Conservation (phyloP, 768 basidiomycete genomes). For the Cyclocybe aegerita region DNA sequence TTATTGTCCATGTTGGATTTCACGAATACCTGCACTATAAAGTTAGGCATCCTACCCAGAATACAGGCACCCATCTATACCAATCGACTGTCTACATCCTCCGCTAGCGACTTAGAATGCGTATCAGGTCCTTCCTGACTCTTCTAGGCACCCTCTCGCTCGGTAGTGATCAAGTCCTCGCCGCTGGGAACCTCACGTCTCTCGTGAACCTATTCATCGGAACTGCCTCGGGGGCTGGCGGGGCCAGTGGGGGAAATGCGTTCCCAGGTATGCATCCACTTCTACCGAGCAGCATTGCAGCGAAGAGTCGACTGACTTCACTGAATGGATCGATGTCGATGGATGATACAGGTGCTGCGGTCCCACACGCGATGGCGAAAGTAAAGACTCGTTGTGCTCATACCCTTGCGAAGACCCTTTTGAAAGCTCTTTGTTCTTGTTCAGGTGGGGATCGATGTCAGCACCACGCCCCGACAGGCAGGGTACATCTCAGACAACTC, state of each 20-base stretch:
- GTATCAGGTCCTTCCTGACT: background rate
- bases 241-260: constrained; percentile 46
- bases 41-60: too few species aligned
- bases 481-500: constrained; percentile 50
- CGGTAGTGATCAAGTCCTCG: background rate
- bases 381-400: constrained; percentile 16
- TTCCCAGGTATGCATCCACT: constrained; percentile 38
- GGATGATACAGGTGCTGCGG: constrained; percentile 32
- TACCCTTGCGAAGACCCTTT: background rate
- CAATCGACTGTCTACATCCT: too few species aligned
- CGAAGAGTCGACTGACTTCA: background rate
- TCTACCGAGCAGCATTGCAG: too few species aligned
- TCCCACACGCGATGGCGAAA: constrained; percentile 56
- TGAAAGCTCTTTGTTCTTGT: background rate
- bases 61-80: too few species aligned
- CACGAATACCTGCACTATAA: too few species aligned
- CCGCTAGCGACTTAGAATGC: background rate
- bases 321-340: background rate
- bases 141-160: background rate
- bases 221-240: constrained; percentile 44
- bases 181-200: constrained; percentile 36
- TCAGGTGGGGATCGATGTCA: constrained; percentile 52
- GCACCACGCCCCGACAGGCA: constrained; percentile 47
- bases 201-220: constrained; percentile 53
- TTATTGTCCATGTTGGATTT: too few species aligned